Conservation (phyloP, 371 early-diverging fungal species). For the Rhizoclosmatium hyalinum region DNA sequence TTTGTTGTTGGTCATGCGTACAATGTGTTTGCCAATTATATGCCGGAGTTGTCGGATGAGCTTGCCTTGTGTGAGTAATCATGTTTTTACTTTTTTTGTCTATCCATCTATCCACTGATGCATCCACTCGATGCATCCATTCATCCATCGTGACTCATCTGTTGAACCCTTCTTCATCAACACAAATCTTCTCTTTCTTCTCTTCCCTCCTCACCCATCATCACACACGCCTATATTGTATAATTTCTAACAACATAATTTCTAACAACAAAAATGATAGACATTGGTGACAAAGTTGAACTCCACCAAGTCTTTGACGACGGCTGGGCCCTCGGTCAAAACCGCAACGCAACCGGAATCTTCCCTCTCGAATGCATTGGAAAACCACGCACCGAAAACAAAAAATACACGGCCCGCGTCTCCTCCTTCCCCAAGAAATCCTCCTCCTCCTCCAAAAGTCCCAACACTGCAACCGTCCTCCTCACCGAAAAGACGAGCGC, state of each 20-base stretch:
- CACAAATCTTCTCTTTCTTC: background rate
- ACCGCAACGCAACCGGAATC: background rate
- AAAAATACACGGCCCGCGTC: background rate
- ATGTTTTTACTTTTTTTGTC: background rate
- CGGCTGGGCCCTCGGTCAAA: background rate
- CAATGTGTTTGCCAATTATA: conserved; percentile 30
- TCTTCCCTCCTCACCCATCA: too few species aligned
- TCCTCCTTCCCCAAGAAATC: background rate
- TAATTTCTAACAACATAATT: background rate
- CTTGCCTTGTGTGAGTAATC: conserved; percentile 9
- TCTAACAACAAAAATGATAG: background rate
- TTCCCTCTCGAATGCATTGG: conserved; percentile 19
- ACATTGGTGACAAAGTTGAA: conserved; percentile 9
- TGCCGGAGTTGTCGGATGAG: conserved; percentile 37
- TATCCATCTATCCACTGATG: too few species aligned
- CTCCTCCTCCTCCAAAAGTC: background rate
- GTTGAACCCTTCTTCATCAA: background rate
- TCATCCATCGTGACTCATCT: too few species aligned
- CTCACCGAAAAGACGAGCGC: background rate
- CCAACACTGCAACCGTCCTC: background rate
- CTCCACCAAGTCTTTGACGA: conserved; percentile 3
- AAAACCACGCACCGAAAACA: background rate
- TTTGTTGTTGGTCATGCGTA: conserved; percentile 16
- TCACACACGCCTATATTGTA: too few species aligned
- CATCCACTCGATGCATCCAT: too few species aligned